These are phyloP conservation scores for Roridomyces roridus DNA, from an alignment of 768 basidiomycete species.

Conservation along the genomic window DNA sequence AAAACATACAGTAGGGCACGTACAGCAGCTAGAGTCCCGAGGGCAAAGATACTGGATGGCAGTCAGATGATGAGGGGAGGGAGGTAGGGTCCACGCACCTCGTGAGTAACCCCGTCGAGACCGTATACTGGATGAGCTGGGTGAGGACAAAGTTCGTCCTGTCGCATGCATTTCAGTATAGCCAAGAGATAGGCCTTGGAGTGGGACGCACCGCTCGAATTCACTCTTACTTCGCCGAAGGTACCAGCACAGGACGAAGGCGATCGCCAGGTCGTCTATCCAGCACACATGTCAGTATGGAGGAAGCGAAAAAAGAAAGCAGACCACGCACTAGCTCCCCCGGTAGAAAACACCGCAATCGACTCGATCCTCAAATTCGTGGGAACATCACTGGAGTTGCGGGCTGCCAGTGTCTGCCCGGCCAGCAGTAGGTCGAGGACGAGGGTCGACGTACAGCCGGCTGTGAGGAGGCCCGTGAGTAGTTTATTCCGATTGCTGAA, in stretches of 20 bases:
- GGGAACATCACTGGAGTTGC: not conserved
- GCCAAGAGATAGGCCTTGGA: not conserved
- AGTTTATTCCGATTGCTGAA: not conserved
- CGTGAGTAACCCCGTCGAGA: slow-evolving; percentile 18
- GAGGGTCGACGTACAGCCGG: too few relatives aligned
- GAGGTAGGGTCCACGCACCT: slow-evolving; percentile 7
- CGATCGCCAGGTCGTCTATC: slow-evolving; percentile 20
- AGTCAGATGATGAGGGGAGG: not conserved
- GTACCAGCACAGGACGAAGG: slow-evolving; percentile 20
- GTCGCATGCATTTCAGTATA: not conserved
- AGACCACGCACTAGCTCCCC: slow-evolving; percentile 6
- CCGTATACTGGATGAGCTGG: slow-evolving; percentile 19
- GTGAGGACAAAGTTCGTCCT: slow-evolving; percentile 9
- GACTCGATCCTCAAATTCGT: not conserved
- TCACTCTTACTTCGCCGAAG: slow-evolving; percentile 6
- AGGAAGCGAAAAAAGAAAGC: not conserved
- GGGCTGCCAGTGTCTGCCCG: not conserved
- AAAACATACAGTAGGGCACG: not conserved
- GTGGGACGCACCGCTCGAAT: not conserved
- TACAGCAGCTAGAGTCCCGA: slow-evolving; percentile 17
- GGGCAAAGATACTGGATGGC: slow-evolving; percentile 14
- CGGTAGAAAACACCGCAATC: slow-evolving; percentile 6
- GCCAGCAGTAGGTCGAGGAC: slow-evolving; percentile 6
- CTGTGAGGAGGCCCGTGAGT: not conserved
- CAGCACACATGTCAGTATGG: not conserved